Percentiles rank a stretch among this genome's conserved stretches.
phyloP scores from a whole-genome alignment of 441 rosid species.

The Dalechampia spathulata region DNA sequence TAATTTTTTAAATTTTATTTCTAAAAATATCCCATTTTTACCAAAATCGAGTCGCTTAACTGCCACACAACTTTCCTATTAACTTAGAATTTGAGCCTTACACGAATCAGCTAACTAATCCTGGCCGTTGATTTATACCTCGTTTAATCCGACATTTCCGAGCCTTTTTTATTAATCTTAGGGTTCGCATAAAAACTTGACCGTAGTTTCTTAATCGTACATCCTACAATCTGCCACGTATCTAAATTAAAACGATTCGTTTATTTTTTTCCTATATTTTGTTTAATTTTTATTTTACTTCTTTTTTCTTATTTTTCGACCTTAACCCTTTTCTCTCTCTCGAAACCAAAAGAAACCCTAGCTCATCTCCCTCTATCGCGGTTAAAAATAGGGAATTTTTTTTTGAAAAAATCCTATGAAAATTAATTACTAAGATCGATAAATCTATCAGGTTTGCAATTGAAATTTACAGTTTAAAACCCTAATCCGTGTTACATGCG shows the following conservation, averaged over 20 bases:
- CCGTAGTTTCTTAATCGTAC: conserved; percentile 22
- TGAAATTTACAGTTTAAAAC: conserved; percentile 32
- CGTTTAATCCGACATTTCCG: conserved; percentile 14
- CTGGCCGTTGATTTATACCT: conserved; percentile 14
- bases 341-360: conserved; percentile 71
- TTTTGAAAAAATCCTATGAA: conserved; percentile 26
- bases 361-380: conserved; percentile 42
- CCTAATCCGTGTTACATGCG: conserved; percentile 25
- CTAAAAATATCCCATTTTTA: conserved; percentile 4
- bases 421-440: conserved; percentile 26
- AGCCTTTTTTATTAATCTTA: conserved; percentile 1
- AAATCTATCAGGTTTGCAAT: conserved; percentile 38
- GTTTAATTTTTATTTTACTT: conserved; percentile 15
- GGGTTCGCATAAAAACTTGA: conserved; percentile 13
- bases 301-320: conserved; percentile 28
- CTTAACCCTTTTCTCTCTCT: conserved; percentile 39
- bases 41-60: conserved; percentile 15
- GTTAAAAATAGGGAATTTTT: conserved; percentile 25
- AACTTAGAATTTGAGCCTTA: conserved; percentile 18
- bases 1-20: conserved; percentile 8
- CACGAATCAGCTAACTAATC: conserved; percentile 18
- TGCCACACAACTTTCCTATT: conserved; percentile 13
- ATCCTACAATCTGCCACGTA: conserved; percentile 15
- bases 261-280: conserved; percentile 16
- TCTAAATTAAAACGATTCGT: background rate